Base-by-base conservation (phyloP, 768 basidiomycete genomes). In the Boletus bicolor region DNA sequence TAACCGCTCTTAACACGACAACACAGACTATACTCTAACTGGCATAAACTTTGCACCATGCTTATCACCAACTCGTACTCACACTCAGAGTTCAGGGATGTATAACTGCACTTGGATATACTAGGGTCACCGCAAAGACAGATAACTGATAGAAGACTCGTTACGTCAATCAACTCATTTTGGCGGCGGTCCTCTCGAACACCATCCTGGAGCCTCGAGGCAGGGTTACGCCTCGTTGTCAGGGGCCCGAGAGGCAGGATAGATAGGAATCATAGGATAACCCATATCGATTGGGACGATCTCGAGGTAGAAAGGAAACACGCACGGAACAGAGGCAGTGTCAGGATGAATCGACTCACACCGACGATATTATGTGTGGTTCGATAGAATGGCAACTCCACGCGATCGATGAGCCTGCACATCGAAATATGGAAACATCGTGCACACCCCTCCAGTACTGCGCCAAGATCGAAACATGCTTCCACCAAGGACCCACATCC, bases 151-250 rank as follows among this genome's bases (percentile, higher is more conserved):
- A 45, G 58, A 59, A 54, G 58, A 15, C 34, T 28, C 28, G 8
- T 60, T 60, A 60, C 58, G 58, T 60, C 60, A 57, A 49, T 50
- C 39, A 30, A 2, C 14, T 26, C 44, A 35, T 14, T 12, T 17
- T 32, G 15, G 32, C 38, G 30, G 32, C 34, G 6, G 28, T 26
- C 28, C 34, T 38, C 19, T 42, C 30, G 55, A 24, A 38, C 41
- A 38, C 47, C 59, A 15, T 49, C 46, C 59, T 61, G 46, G 36
- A 26, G 41, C 58, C 58, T 61, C 59, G 59, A 60, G 59, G 58
- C 58, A 57, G 44, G 47, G 34, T 19, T 56, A 55, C 36, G 44
- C 43, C 54, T 55, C 36, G 28, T 34, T 38, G 50, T 44, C 54
- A 60, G 58, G 49, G 51, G 57, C 48, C 54, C 54, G 21, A 32